phyloP scores from a whole-genome alignment of 148 eudicot genomes.

The Amaranthus palmeri region DNA sequence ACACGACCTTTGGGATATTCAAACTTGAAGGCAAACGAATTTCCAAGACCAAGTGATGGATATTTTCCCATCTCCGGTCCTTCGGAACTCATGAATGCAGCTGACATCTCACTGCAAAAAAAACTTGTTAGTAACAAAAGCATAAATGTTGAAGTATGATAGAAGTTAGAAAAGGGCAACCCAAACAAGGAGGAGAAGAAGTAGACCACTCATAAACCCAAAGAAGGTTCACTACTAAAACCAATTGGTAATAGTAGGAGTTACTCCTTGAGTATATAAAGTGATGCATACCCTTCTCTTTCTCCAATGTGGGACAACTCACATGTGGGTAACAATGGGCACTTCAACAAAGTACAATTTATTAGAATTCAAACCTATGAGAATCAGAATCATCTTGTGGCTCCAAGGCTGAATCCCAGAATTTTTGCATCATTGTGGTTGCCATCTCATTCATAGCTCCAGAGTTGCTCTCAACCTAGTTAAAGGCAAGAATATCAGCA shows the following conservation, averaged over 20 bases:
- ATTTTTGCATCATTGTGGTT: constrained; percentile 88
- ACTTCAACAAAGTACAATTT: constrained; percentile 13
- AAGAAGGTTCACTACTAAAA: too few relatives aligned
- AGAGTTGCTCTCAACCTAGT: constrained; percentile 77
- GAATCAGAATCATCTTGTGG: constrained; percentile 83
- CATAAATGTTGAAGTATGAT: constrained; percentile 10
- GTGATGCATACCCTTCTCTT: too few relatives aligned
- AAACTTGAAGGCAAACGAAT: constrained; percentile 70
- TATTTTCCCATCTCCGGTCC: constrained; percentile 60
- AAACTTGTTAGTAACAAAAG: constrained; percentile 9
- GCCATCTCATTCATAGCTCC: constrained; percentile 76
- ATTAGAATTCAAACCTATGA: constrained; percentile 48
- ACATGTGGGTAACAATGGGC: too few relatives aligned
- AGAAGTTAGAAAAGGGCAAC: too few relatives aligned
- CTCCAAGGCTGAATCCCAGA: constrained; percentile 96
- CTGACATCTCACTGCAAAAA: constrained; percentile 68
- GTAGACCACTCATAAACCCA: too few relatives aligned
- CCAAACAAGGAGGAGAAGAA: too few relatives aligned
- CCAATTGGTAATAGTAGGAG: too few relatives aligned
- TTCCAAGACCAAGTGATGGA: constrained; percentile 85
- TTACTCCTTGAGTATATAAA: too few relatives aligned
- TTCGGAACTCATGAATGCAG: constrained; percentile 52
- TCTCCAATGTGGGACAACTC: too few relatives aligned
- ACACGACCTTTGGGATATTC: constrained; percentile 73
- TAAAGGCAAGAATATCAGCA: constrained; percentile 14